phyloP scores from a whole-genome alignment of 2,329 filamentous ascomycete species.

The Dothiorella sarmentorum region DNA sequence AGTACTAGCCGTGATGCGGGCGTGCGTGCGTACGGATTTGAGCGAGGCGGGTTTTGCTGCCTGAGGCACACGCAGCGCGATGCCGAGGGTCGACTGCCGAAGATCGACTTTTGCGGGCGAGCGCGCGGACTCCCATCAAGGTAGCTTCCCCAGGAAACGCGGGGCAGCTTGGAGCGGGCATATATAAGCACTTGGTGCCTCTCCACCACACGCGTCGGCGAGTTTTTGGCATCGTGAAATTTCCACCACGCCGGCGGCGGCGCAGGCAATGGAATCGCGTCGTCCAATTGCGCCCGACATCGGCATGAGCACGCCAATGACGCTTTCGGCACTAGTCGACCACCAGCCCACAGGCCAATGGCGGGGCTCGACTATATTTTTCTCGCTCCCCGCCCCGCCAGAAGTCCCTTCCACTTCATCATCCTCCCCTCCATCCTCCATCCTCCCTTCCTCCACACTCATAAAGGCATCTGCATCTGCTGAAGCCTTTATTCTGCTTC shows the following conservation, averaged over 20 bases:
- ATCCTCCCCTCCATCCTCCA: conserved; percentile 2
- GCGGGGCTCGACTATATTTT: conserved; percentile 19
- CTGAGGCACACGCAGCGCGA: not conserved
- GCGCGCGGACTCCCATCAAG: conserved; percentile 16
- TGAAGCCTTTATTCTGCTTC: conserved; percentile 3
- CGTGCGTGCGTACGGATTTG: not conserved
- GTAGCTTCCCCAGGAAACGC: conserved; percentile 18
- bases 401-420: not conserved
- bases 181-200: not conserved
- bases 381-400: conserved; percentile 10
- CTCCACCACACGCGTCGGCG: not conserved
- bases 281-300: conserved; percentile 6
- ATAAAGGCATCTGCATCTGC: conserved; percentile 3
- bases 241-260: not conserved
- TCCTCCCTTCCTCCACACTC: not conserved
- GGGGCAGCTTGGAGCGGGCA: conserved; percentile 7
- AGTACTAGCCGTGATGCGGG: not conserved
- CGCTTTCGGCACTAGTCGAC: conserved; percentile 17
- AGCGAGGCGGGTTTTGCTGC: not conserved
- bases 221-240: not conserved
- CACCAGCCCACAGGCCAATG: conserved; percentile 15
- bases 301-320: conserved; percentile 19
- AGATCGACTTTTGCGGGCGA: conserved; percentile 17
- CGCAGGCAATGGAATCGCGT: not conserved
- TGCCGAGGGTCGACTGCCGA: conserved; percentile 18